phyloP scores from a whole-genome alignment of 805 yeast species.

The Kodamaea leandrae region DNA sequence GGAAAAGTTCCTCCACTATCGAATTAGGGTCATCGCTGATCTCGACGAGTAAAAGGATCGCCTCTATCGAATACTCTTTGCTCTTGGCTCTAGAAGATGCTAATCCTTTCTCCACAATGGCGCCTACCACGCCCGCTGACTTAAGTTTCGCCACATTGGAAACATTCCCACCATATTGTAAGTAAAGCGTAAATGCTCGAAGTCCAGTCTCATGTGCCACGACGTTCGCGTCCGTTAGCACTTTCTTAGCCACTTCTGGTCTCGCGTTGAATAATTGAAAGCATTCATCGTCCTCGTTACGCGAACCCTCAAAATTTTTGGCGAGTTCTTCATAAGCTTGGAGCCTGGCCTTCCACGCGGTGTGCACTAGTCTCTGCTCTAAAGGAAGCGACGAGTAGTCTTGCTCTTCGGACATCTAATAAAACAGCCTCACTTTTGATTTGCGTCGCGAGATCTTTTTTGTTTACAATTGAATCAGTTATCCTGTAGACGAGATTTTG shows the following conservation, averaged over 20 bases:
- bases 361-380: constrained; percentile 52
- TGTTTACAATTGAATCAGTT: constrained; percentile 1
- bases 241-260: constrained; percentile 55
- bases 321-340: constrained; percentile 72
- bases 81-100: constrained; percentile 74
- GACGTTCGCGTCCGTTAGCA: constrained; percentile 77
- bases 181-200: constrained; percentile 49
- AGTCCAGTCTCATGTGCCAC: constrained; percentile 89
- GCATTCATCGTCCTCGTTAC: constrained; percentile 53
- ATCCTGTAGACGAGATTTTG: constrained; percentile 1
- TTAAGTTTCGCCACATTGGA: constrained; percentile 41
- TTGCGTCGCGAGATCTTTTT: background rate
- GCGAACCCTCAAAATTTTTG: constrained; percentile 49
- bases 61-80: constrained; percentile 61
- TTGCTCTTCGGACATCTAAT: constrained; percentile 41
- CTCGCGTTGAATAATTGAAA: constrained; percentile 49
- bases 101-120: constrained; percentile 78
- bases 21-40: constrained; percentile 58
- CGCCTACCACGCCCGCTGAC: constrained; percentile 38
- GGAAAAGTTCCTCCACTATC: constrained; percentile 63
- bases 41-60: constrained; percentile 62
- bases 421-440: background rate
- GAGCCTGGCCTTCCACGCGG: constrained; percentile 78
- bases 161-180: constrained; percentile 54
- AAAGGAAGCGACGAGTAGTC: constrained; percentile 65